Evolutionary conservation across 2,329 filamentous ascomycete species (phyloP), one percentile per base, ranked within the genome.

Genomic region (Exophiala lecanii-corni): DNA sequence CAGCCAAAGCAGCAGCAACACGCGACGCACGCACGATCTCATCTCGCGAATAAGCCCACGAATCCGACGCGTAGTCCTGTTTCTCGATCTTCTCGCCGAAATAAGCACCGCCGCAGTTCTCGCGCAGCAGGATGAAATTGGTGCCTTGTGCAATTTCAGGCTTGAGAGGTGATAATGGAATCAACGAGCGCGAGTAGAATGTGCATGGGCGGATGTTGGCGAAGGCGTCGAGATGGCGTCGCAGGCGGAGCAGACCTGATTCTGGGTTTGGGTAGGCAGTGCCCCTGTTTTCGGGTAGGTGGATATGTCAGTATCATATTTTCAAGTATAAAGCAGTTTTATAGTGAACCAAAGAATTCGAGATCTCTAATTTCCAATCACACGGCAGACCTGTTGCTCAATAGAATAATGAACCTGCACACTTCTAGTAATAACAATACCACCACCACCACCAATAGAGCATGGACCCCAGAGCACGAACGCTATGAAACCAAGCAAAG

Each of bases 121-220:
- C 66, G 21, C 66, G 49, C 15, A 69, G 57, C 3, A 69, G 61
- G 63, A 85, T 82, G 68, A 96, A 86, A 71, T 96, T 85, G 58
- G 85, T 88, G 51, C 86, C 89, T 1, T 55, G 50, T 17, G 72
- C 69, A 13, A 72, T 59, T 5, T 69, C 65, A 2, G 62, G 51
- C 48, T 71, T 73, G 45, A 75, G 62, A 1, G 72, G 70, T 1
- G 66, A 69, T 12, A 64, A 57, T 7, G 41, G 41, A 25, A 55
- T 34, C 17, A 55, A 39, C 5, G 68, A 67, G 1, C 65, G 65
- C 1, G 67, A 67, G 15, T 72, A 65, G 35, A 70, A 64, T 32
- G 68, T 65, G 52, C 71, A 74, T 0, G 73, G 73, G 0, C 73
- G 64, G 16, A 75, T 54, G 46, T 76, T 76, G 34, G 71, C 73